Evolutionary conservation across 2,329 filamentous ascomycete species (phyloP).

Genomic region (Claviceps arundinis): DNA sequence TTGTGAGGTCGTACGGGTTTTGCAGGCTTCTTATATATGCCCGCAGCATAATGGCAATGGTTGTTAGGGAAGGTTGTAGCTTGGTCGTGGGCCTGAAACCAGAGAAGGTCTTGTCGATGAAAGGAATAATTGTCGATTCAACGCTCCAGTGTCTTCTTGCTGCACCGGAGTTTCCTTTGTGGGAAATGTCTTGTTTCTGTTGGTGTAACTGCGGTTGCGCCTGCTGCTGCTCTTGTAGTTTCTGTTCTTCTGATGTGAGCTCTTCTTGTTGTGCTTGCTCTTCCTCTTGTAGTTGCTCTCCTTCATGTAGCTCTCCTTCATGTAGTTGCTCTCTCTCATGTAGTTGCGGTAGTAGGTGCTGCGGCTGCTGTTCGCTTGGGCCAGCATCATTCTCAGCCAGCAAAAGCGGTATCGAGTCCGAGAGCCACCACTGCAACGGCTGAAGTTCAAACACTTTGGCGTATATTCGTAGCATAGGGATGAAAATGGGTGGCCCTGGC

Average conservation of each 20-base stretch:
- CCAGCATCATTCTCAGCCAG: constrained; percentile 14
- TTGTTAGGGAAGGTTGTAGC: constrained; percentile 24
- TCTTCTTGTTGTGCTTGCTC: not conserved
- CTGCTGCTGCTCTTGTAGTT: not conserved
- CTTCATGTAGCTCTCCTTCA: not conserved
- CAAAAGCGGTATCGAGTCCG: constrained; percentile 21
- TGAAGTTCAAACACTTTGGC: constrained; percentile 32
- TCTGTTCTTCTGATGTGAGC: too few species aligned
- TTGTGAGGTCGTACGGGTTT: constrained; percentile 25
- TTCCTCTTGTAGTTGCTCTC: not conserved
- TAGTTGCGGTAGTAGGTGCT: not conserved
- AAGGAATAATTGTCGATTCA: constrained; percentile 19
- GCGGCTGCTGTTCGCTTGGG: not conserved
- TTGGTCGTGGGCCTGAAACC: constrained; percentile 9
- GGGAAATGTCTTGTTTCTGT: constrained; percentile 9
- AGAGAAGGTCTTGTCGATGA: constrained; percentile 19
- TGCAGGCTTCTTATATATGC: constrained; percentile 30
- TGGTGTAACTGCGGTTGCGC: not conserved
- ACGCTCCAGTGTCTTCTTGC: constrained; percentile 16
- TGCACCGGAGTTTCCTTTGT: constrained; percentile 7
- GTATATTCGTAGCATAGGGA: constrained; percentile 36
- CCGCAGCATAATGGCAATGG: constrained; percentile 32
- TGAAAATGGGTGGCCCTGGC: constrained; percentile 27
- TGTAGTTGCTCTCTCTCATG: too few species aligned
- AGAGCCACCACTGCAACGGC: constrained; percentile 29